Percentiles rank a stretch among this genome's conserved stretches.
These are phyloP conservation scores for Claviceps humidiphila DNA, from an alignment of 2,329 filamentous ascomycete species.

Conservation along the genomic window DNA sequence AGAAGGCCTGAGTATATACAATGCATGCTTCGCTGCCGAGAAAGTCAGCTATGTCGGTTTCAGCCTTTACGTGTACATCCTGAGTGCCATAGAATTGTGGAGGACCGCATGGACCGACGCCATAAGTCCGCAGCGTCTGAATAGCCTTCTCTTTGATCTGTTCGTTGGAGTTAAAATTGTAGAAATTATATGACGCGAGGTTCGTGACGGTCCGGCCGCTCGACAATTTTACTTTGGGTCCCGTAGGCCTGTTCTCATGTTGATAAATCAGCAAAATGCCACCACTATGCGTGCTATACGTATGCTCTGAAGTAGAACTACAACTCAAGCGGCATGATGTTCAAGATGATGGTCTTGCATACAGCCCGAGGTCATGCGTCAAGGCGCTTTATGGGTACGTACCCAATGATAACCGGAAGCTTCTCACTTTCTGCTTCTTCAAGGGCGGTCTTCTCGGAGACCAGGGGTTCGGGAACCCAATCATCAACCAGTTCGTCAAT, in stretches of 20 bases:
- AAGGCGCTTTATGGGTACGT: conserved; percentile 12
- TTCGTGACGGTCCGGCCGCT: conserved; percentile 88
- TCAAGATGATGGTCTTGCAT: neutral
- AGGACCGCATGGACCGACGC: conserved; percentile 90
- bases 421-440: conserved; percentile 78
- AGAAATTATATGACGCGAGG: conserved; percentile 91
- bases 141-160: conserved; percentile 90
- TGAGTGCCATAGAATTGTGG: conserved; percentile 98
- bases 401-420: conserved; percentile 80
- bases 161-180: conserved; percentile 91
- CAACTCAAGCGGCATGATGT: neutral
- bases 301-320: neutral
- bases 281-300: neutral
- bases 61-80: conserved; percentile 95
- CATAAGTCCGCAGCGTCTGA: conserved; percentile 84
- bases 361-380: neutral
- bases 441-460: conserved; percentile 55
- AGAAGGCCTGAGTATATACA: conserved; percentile 91
- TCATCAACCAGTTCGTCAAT: conserved; percentile 95
- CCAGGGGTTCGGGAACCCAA: conserved; percentile 89
- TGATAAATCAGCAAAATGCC: neutral
- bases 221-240: conserved; percentile 76
- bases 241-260: conserved; percentile 55
- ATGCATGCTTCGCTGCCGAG: conserved; percentile 82
- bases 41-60: conserved; percentile 83